Evolutionary conservation across 73 alveolate species (phyloP).

Genomic region (Tetrahymena borealis): DNA sequence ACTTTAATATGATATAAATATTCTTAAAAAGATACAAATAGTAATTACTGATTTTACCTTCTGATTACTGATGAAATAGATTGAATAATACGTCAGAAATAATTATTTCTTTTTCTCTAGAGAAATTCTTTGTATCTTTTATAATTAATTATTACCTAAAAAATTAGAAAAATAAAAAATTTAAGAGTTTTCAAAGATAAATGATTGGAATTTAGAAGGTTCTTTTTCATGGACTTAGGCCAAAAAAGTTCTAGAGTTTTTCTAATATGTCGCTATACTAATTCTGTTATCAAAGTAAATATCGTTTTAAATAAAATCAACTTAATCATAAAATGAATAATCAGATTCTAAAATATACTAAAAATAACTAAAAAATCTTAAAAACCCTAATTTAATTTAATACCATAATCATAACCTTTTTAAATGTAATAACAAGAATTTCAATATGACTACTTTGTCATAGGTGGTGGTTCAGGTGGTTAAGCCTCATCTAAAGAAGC

Average conservation of each 20-base stretch:
- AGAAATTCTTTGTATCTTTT: too few relatives aligned
- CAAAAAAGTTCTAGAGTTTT: neutral
- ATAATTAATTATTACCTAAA: too few relatives aligned
- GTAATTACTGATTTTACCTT: too few relatives aligned
- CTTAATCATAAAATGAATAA: neutral
- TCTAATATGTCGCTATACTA: neutral
- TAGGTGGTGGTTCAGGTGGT: conserved; percentile 99
- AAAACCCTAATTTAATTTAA: neutral
- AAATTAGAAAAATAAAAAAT: too few relatives aligned
- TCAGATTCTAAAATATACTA: neutral
- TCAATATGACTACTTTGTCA: conserved; percentile 81
- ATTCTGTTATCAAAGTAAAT: neutral
- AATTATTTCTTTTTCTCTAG: too few relatives aligned
- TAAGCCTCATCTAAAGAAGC: conserved; percentile 97
- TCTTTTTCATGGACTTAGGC: neutral
- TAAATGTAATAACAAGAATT: conserved; percentile 5
- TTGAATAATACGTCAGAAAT: too few relatives aligned
- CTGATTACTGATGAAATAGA: too few relatives aligned
- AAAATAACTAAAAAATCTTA: neutral
- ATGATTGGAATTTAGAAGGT: neutral
- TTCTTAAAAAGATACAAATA: too few relatives aligned
- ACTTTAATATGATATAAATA: too few relatives aligned
- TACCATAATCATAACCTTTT: neutral
- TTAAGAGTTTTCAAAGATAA: too few relatives aligned
- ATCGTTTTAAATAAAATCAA: neutral